Conservation (phyloP, 805 yeast species). For the Lachancea lanzarotensis region DNA sequence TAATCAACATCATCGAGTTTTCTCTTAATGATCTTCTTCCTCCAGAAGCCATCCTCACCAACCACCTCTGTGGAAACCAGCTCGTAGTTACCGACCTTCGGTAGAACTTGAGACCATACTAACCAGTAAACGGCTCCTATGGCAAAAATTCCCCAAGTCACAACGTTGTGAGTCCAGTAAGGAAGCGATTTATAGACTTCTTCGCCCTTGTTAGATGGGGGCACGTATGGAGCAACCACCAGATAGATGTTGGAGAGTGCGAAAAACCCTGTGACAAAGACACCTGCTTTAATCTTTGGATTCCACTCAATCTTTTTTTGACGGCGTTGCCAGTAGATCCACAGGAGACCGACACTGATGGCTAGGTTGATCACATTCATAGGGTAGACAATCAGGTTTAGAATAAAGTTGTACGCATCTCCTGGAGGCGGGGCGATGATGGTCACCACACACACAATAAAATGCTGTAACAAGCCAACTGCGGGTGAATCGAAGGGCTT, state of each 20-base stretch:
- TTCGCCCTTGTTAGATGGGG: constrained; percentile 55
- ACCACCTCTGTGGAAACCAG: constrained; percentile 47
- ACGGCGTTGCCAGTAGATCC: constrained; percentile 45
- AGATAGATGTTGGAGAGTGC: constrained; percentile 58
- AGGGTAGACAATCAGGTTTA: constrained; percentile 77
- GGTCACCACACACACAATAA: constrained; percentile 65
- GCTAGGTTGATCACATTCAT: constrained; percentile 65
- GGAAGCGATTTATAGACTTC: constrained; percentile 65
- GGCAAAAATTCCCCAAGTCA: constrained; percentile 70
- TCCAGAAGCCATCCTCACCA: constrained; percentile 70
- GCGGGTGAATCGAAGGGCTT: constrained; percentile 70
- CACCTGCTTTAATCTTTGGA: constrained; percentile 63
- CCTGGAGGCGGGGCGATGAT: constrained; percentile 81
- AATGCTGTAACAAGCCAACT: constrained; percentile 69
- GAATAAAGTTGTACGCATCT: constrained; percentile 76
- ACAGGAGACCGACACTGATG: constrained; percentile 53
- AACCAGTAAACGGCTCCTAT: constrained; percentile 63
- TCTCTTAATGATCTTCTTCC: constrained; percentile 41
- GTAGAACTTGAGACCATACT: constrained; percentile 54
- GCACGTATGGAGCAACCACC: constrained; percentile 71
- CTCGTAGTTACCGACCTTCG: constrained; percentile 46
- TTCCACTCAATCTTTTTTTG: constrained; percentile 54
- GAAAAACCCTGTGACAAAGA: constrained; percentile 59
- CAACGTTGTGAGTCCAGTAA: constrained; percentile 74
- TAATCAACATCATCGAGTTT: background rate